Conservation (phyloP, 352 stramenopile species). For the Pythium monospermum region DNA sequence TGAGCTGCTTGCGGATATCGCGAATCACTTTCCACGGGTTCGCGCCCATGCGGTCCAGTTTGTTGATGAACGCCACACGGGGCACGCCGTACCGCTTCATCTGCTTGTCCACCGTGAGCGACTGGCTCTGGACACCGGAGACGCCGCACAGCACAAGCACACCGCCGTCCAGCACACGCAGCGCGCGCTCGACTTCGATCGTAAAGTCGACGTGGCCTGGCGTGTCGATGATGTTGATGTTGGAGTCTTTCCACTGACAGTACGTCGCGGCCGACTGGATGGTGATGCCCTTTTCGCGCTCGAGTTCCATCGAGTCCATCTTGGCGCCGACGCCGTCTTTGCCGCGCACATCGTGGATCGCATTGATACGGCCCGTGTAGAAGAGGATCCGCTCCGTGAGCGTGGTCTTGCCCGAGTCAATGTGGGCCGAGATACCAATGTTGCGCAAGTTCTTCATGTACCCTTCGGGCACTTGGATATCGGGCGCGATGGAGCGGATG, state of each 20-base stretch:
- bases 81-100: slow-evolving; percentile 99
- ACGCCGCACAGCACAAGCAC: slow-evolving; percentile 92
- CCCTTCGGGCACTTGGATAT: slow-evolving; percentile 44
- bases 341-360: slow-evolving; percentile 94
- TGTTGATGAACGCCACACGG: slow-evolving; percentile 99
- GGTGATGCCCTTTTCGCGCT: slow-evolving; percentile 99
- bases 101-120: slow-evolving; percentile 98
- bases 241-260: slow-evolving; percentile 92
- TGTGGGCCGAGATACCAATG: slow-evolving; percentile 96
- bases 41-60: slow-evolving; percentile 96
- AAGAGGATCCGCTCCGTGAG: slow-evolving; percentile 99
- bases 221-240: slow-evolving; percentile 99
- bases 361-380: slow-evolving; percentile 98
- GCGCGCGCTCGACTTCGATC: slow-evolving; percentile 96
- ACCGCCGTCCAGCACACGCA: slow-evolving; percentile 98
- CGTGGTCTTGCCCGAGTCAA: slow-evolving; percentile 99
- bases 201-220: slow-evolving; percentile 99
- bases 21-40: slow-evolving; percentile 95
- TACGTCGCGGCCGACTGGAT: slow-evolving; percentile 99
- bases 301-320: slow-evolving; percentile 99
- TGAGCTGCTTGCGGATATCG: slow-evolving; percentile 94
- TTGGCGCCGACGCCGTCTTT: slow-evolving; percentile 98
- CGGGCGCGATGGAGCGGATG: slow-evolving; percentile 39
- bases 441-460: slow-evolving; percentile 89
- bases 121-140: slow-evolving; percentile 97